These are phyloP conservation scores for Dendrocalamus sinicus DNA, from an alignment of 176 grass and related monocot genomes.

Conservation along the genomic window DNA sequence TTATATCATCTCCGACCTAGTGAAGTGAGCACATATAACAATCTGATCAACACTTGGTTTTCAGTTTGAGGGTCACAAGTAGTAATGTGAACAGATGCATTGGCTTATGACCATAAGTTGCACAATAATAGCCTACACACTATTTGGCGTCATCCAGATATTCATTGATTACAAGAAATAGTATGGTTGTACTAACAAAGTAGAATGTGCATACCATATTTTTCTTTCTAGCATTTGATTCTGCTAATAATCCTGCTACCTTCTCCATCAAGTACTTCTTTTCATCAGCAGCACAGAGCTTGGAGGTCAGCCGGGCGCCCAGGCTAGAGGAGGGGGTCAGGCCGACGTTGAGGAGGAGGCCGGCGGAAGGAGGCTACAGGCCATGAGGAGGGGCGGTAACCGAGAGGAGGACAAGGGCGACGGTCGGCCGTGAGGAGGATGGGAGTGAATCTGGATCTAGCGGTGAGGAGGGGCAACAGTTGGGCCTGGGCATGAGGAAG, in stretches of 20 bases:
- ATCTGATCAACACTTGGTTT: constrained; percentile 12
- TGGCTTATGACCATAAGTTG: not conserved
- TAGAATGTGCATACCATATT: constrained; percentile 61
- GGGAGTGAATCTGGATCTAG: too few relatives aligned
- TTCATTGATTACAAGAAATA: constrained; percentile 9
- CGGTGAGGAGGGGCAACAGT: too few relatives aligned
- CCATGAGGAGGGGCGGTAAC: too few relatives aligned
- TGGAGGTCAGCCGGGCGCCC: too few relatives aligned
- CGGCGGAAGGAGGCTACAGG: too few relatives aligned
- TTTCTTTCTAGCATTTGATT: constrained; percentile 87
- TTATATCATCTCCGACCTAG: constrained; percentile 69
- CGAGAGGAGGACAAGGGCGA: too few relatives aligned
- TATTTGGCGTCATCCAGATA: not conserved
- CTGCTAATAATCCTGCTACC: constrained; percentile 63
- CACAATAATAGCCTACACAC: not conserved
- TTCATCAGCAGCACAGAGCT: constrained; percentile 53
- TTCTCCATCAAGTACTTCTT: constrained; percentile 77
- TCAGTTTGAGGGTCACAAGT: constrained; percentile 9
- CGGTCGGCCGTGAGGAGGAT: too few relatives aligned
- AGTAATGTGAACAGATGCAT: not conserved
- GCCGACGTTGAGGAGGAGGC: too few relatives aligned
- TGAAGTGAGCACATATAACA: constrained; percentile 26
- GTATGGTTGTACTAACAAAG: not conserved
- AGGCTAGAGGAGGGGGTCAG: too few relatives aligned
- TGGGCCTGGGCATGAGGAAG: too few relatives aligned